Conservation (phyloP, 2,329 filamentous ascomycete species). For the Xylaria sp. region DNA sequence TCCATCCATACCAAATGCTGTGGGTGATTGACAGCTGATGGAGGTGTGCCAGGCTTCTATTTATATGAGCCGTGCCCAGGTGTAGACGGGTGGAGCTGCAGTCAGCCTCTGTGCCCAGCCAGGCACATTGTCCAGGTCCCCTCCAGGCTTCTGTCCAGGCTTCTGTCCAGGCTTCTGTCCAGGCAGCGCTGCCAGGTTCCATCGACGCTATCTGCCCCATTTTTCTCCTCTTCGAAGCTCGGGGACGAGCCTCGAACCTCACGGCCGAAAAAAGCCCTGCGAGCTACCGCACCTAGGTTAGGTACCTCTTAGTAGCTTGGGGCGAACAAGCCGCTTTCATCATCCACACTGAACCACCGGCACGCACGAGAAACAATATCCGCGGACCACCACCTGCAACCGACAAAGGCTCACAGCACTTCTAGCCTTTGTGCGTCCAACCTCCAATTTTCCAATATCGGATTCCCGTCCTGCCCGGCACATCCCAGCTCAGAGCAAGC, state of each 20-base stretch:
- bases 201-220: constrained; percentile 12
- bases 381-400: constrained; percentile 18
- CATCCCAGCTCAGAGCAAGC: not conserved
- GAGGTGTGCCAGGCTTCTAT: not conserved
- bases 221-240: constrained; percentile 29
- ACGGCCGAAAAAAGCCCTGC: constrained; percentile 21
- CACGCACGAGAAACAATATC: constrained; percentile 23
- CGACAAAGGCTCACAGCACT: constrained; percentile 23
- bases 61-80: too few species aligned
- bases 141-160: not conserved
- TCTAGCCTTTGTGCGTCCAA: constrained; percentile 4
- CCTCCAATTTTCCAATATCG: not conserved
- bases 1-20: not conserved
- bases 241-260: constrained; percentile 27
- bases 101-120: too few species aligned
- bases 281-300: too few species aligned
- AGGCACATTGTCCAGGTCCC: not conserved
- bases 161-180: not conserved
- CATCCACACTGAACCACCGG: constrained; percentile 31
- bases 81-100: not conserved
- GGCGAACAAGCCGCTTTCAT: constrained; percentile 40
- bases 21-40: not conserved
- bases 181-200: too few species aligned
- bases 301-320: not conserved
- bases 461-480: constrained; percentile 1